A percentile compares a stretch with the other conserved stretches of the same genome.
These are phyloP conservation scores for Macadamia tetraphylla DNA, from an alignment of 164 flowering plant genomes.

Conservation along the genomic window DNA sequence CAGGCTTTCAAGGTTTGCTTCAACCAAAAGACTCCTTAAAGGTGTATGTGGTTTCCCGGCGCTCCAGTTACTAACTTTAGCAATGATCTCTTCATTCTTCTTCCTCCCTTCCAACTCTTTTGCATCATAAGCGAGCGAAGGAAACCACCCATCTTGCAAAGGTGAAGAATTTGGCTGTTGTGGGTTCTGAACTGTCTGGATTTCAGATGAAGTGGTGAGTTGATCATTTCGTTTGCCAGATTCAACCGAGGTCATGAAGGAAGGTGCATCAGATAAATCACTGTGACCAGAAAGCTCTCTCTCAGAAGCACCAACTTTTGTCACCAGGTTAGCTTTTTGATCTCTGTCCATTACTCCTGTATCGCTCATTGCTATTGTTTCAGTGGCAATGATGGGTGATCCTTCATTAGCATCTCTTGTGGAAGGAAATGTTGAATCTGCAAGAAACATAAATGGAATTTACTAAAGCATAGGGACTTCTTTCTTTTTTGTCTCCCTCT, in stretches of 20 bases:
- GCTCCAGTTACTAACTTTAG: slow-evolving; percentile 66
- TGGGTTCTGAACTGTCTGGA: slow-evolving; percentile 20
- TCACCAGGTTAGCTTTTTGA: slow-evolving; percentile 7
- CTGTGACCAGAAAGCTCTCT: slow-evolving; percentile 20
- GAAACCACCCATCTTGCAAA: slow-evolving; percentile 50
- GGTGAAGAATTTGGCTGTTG: slow-evolving; percentile 26
- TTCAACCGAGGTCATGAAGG: slow-evolving; percentile 59
- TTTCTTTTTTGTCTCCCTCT: too few species aligned
- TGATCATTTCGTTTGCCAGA: slow-evolving; percentile 13
- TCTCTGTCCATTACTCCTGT: slow-evolving; percentile 15
- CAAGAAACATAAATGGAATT: slow-evolving; percentile 6
- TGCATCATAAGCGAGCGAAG: slow-evolving; percentile 34
- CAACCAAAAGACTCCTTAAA: slow-evolving; percentile 57
- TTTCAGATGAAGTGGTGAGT: slow-evolving; percentile 26
- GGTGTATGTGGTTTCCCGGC: slow-evolving; percentile 49
- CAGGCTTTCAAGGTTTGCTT: slow-evolving; percentile 36
- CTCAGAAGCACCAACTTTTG: slow-evolving; percentile 10
- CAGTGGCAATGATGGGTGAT: slow-evolving; percentile 20
- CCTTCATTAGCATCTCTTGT: slow-evolving; percentile 31
- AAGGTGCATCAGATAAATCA: slow-evolving; percentile 53
- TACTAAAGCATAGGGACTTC: not conserved
- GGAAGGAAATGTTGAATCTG: slow-evolving; percentile 36
- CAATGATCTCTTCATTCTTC: slow-evolving; percentile 69
- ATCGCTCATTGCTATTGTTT: slow-evolving; percentile 17
- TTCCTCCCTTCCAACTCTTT: slow-evolving; percentile 59